Evolutionary conservation across 2,329 filamentous ascomycete genomes (phyloP), one percentile per base, ranked within the genome.

Genomic region (Chaetomium sp.): DNA sequence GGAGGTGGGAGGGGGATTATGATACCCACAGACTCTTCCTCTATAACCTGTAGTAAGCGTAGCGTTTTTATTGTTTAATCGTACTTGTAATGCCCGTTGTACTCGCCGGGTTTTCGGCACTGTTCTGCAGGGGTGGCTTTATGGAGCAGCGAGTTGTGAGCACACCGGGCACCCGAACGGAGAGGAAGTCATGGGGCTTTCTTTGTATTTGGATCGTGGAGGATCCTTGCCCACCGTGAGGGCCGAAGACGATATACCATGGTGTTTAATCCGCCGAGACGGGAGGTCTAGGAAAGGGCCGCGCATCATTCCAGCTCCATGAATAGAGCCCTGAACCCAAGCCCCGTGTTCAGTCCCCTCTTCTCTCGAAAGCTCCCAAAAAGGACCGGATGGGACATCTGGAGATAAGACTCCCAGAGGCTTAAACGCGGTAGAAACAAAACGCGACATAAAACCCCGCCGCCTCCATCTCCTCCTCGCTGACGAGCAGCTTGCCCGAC

Each of bases 401-500:
- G 3, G 21, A 9, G 21, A 19, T 16, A 13, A 25, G n/a, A 16
- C 53, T 9, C 10, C 9, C 23, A 4, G 19, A 4, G 7, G 47
- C 31, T 4, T 63, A 73, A 10, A 96, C 92, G 81, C 97, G 97
- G 79, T 97, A 96, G 78, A 98, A 98, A 79, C 93, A 97, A 74
- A 98, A 98, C 1, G 91, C 93, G 72, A 96, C 86, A 74, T 98
- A 98, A 74, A 98, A 96, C 72, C 85, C 87, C 12, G 90, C 92
- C 53, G 95, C 95, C 76, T 98, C 93, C 85, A 96, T 90, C 81
- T 99, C 95, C 75, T 96, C 91, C 13, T 90, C 84, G 1, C 86
- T 90, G 58, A 97, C 91, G 55, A 90, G 76, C 69, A 97, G 78
- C 19, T 72, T 86, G 6, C 85, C 87, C 10, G 86, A 85, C 23